Evolutionary conservation across 2,329 filamentous ascomycete species (phyloP).

Genomic region (Lachnellula occidentalis): DNA sequence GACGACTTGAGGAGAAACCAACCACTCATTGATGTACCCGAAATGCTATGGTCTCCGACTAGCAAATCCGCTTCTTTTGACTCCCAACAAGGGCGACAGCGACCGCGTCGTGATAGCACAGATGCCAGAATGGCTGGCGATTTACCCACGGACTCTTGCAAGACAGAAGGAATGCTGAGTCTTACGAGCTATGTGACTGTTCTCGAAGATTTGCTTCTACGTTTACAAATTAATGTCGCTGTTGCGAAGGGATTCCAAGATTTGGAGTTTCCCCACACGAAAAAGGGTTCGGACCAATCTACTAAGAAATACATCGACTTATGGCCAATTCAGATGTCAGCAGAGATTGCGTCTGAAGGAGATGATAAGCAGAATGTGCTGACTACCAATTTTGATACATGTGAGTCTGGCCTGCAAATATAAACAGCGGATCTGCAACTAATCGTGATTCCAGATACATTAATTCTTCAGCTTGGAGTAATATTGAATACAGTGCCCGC

Average conservation of each 20-base stretch:
- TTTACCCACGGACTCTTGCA: constrained; percentile 65
- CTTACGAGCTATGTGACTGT: constrained; percentile 74
- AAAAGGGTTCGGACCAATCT: constrained; percentile 36
- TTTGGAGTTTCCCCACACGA: constrained; percentile 63
- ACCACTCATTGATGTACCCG: constrained; percentile 52
- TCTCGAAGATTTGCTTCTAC: constrained; percentile 72
- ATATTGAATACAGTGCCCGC: constrained; percentile 76
- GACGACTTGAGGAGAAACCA: constrained; percentile 63
- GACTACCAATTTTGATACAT: constrained; percentile 89
- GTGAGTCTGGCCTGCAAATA: constrained; percentile 40
- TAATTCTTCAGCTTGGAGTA: constrained; percentile 82
- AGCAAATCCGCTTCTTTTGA: constrained; percentile 23
- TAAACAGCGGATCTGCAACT: background rate
- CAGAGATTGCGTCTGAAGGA: constrained; percentile 64
- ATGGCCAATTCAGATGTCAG: constrained; percentile 93
- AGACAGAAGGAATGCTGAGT: constrained; percentile 62
- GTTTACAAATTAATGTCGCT: constrained; percentile 77
- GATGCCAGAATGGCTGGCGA: constrained; percentile 50
- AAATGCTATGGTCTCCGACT: constrained; percentile 35
- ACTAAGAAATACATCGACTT: constrained; percentile 77
- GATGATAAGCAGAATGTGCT: constrained; percentile 60
- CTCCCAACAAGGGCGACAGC: constrained; percentile 28
- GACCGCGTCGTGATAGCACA: constrained; percentile 49
- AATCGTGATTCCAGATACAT: constrained; percentile 45
- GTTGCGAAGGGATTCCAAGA: constrained; percentile 76